Base-by-base conservation (phyloP, 2,329 filamentous ascomycete species). In the Sclerotinia spermophila region DNA sequence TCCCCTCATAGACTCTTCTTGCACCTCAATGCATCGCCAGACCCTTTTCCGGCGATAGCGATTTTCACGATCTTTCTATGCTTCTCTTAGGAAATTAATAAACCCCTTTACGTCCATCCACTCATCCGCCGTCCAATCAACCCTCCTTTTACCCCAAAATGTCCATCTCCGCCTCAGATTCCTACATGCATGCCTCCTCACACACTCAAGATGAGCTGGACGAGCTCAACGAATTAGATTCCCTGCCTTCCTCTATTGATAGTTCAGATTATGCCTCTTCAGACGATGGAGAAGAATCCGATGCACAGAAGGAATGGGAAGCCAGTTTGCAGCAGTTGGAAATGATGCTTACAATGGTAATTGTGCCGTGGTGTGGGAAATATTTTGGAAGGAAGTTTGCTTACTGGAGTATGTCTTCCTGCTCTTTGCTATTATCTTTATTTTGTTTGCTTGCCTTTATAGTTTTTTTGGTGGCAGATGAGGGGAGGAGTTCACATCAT, bases 231-330 rank as follows among this genome's bases (percentile, higher is more conserved):
- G 86, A 89, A 11, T 77, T 89, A 76, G 87, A 88, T 79, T 89
- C 87, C 70, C 84, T 90, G 27, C 87, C 88, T 30, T 90, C 89
- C 70, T 84, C 85, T 69, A 78, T 81, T 30, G 79, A 81, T 69
- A 83, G 80, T 48, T 82, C 82, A 64, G 87, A 89, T 35, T 77
- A 81, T 61, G 83, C 83, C 76, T 84, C 83, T 59, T 64, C 61
- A 21, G 87, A 90, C 61, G 64, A 67, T 8, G 64, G 35, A n/a
- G 64, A 58, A 33, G 84, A 91, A 72, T 93, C 92, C 53, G 95
- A 98, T 79, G 96, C 96, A 15, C 95, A 99, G 81, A 87, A 88
- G 72, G 95, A 99, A 82, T 99, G 96, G 96, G 91, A 95, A 77
- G 92, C 94, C 78, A 97, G 92, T 77, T 83, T 99, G 73, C 93